phyloP scores from a whole-genome alignment of 116 monocot genomes.

The Posidonia oceanica region DNA sequence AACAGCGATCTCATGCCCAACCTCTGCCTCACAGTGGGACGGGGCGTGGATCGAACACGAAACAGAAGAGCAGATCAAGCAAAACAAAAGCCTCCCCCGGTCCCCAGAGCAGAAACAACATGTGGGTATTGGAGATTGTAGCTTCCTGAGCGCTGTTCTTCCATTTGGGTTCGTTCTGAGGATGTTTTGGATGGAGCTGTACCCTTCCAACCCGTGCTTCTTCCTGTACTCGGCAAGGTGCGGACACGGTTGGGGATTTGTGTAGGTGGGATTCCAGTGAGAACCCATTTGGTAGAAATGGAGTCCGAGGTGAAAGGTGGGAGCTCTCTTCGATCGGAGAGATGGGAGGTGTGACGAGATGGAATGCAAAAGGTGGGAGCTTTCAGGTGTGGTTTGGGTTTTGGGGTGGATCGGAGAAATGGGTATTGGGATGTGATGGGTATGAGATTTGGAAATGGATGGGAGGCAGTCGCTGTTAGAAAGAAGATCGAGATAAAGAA shows the following conservation, averaged over 20 bases:
- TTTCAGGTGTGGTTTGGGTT: neutral
- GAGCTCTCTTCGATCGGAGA: neutral
- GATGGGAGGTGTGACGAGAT: neutral
- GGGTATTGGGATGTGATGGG: neutral
- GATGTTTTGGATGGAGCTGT: slow-evolving; percentile 21
- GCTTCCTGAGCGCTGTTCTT: slow-evolving; percentile 6
- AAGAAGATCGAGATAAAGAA: neutral
- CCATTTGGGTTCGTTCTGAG: slow-evolving; percentile 19
- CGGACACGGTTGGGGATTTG: slow-evolving; percentile 28
- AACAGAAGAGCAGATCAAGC: slow-evolving; percentile 44
- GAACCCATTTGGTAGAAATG: neutral
- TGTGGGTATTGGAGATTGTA: slow-evolving; percentile 14
- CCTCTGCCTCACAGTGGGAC: slow-evolving; percentile 14
- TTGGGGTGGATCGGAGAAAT: neutral
- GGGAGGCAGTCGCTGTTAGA: neutral
- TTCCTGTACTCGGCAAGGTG: slow-evolving; percentile 34
- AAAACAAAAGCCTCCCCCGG: slow-evolving; percentile 28
- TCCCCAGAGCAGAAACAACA: slow-evolving; percentile 24
- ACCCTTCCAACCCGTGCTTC: slow-evolving; percentile 20
- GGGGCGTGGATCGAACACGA: slow-evolving; percentile 32
- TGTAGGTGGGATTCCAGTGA: slow-evolving; percentile 6
- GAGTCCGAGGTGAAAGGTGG: neutral
- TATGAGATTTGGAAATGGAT: neutral
- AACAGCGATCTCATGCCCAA: slow-evolving; percentile 46
- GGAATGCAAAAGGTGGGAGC: neutral